Evolutionary conservation across 495 filamentous ascomycete species (phyloP).

Genomic region (Penicillium lagena): DNA sequence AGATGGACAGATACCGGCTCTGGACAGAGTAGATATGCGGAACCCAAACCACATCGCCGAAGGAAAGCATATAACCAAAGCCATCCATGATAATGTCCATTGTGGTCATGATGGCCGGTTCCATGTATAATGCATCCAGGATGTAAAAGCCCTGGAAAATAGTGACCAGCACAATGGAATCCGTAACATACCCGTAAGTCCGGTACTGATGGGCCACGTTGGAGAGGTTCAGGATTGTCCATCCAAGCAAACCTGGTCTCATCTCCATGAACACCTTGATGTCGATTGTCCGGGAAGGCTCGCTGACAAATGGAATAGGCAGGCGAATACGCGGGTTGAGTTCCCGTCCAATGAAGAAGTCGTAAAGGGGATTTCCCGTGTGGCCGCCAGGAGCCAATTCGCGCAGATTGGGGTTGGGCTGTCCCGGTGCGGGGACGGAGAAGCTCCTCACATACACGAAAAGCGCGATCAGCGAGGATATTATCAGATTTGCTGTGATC

Average conservation of each 20-base stretch:
- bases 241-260: constrained; percentile 84
- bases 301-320: constrained; percentile 59
- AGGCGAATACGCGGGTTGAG: constrained; percentile 84
- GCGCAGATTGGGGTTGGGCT: constrained; percentile 55
- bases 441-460: constrained; percentile 81
- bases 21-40: constrained; percentile 87
- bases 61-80: constrained; percentile 94
- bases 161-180: constrained; percentile 79
- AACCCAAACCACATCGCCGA: constrained; percentile 91
- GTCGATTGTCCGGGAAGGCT: constrained; percentile 58
- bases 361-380: constrained; percentile 83
- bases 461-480: constrained; percentile 59
- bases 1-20: constrained; percentile 77
- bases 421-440: constrained; percentile 59
- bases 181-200: constrained; percentile 73
- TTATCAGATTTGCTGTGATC: constrained; percentile 73
- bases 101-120: constrained; percentile 86
- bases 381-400: constrained; percentile 76
- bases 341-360: constrained; percentile 96
- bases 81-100: constrained; percentile 96
- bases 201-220: constrained; percentile 86
- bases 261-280: constrained; percentile 90
- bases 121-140: constrained; percentile 82
- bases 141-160: constrained; percentile 78
- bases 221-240: constrained; percentile 80